These are phyloP conservation scores for Starmera stellimalicola DNA, from an alignment of 1,139 yeast species.

Conservation along the genomic window DNA sequence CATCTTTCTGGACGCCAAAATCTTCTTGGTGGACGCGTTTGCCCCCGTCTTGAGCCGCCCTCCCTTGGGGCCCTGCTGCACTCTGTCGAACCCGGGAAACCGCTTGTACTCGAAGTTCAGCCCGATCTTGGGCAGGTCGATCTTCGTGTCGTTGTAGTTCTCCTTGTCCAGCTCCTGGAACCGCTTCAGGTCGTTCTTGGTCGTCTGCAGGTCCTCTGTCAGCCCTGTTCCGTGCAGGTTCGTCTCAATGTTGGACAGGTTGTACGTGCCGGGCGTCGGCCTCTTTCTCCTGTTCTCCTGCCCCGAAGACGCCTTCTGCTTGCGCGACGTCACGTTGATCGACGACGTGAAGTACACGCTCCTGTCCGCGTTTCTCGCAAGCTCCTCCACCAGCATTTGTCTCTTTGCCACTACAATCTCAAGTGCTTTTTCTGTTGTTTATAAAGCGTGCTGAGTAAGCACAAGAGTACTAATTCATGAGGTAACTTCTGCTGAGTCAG, in stretches of 20 bases:
- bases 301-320: constrained; percentile 7
- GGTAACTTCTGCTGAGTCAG: too few relatives aligned
- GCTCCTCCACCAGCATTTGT: constrained; percentile 13
- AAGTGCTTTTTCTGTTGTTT: too few relatives aligned
- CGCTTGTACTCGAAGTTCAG: constrained; percentile 16
- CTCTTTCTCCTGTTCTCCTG: constrained; percentile 14
- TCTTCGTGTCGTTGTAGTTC: constrained; percentile 27
- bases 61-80: constrained; percentile 7
- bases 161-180: constrained; percentile 31
- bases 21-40: constrained; percentile 23
- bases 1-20: constrained; percentile 29
- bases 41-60: constrained; percentile 14
- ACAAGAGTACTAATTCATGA: too few relatives aligned
- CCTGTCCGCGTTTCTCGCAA: constrained; percentile 10
- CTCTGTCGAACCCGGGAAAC: constrained; percentile 10
- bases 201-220: constrained; percentile 20
- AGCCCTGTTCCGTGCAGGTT: constrained; percentile 17
- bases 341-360: constrained; percentile 19
- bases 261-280: constrained; percentile 18
- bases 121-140: constrained; percentile 29
- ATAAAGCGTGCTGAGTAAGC: too few relatives aligned
- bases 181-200: constrained; percentile 26
- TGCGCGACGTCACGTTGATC: constrained; percentile 11
- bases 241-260: constrained; percentile 16
- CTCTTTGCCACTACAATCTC: not conserved